These are phyloP conservation scores for Auxenochlorella pyrenoidosa DNA, from an alignment of 139 green algal genomes.

Conservation along the genomic window DNA sequence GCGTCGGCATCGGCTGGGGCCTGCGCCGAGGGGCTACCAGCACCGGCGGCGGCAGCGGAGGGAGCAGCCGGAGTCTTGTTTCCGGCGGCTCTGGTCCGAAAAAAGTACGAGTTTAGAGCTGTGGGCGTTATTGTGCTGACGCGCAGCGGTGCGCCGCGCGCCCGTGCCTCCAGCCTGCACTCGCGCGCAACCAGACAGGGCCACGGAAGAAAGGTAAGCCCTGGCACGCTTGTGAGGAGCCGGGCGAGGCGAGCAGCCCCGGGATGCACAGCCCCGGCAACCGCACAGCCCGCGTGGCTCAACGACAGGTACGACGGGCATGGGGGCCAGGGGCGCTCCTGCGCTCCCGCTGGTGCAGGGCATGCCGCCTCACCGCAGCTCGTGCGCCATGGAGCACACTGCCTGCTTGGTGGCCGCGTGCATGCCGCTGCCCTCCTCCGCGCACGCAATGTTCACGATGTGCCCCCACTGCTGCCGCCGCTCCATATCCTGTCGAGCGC, in stretches of 20 bases:
- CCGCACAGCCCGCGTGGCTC: too few relatives aligned
- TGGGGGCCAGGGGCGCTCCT: too few relatives aligned
- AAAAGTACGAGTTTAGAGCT: slow-evolving; percentile 78
- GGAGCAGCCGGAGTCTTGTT: slow-evolving; percentile 22
- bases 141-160: slow-evolving; percentile 56
- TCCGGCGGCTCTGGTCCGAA: slow-evolving; percentile 28
- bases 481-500: slow-evolving; percentile 70
- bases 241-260: too few relatives aligned
- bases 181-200: too few relatives aligned
- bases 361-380: slow-evolving; percentile 71
- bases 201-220: too few relatives aligned
- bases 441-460: slow-evolving; percentile 82
- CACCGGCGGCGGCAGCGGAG: too few relatives aligned
- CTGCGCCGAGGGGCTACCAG: not conserved
- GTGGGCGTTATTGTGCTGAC: slow-evolving; percentile 77
- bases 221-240: too few relatives aligned
- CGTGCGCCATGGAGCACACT: slow-evolving; percentile 68
- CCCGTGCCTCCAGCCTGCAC: slow-evolving; percentile 55
- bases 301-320: too few relatives aligned
- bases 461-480: slow-evolving; percentile 68
- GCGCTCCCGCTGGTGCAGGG: too few relatives aligned
- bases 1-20: not conserved
- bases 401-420: slow-evolving; percentile 68
- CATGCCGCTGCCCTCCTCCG: slow-evolving; percentile 72
- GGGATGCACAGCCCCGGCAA: too few relatives aligned